These are phyloP conservation scores for Clitopilus hobsonii DNA, from an alignment of 768 basidiomycete genomes.

Conservation along the genomic window DNA sequence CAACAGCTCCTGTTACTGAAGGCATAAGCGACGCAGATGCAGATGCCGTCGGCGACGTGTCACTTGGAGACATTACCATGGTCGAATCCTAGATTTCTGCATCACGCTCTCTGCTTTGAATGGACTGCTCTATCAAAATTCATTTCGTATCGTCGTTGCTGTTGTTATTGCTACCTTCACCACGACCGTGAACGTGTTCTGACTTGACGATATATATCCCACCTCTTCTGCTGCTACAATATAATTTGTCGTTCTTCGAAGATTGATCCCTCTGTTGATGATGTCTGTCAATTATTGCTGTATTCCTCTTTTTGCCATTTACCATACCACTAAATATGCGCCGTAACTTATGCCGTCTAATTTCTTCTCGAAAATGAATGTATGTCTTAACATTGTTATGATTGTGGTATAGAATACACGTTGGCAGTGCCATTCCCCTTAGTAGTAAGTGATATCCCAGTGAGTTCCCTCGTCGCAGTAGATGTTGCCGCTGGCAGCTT, in stretches of 20 bases:
- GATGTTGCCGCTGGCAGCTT: slow-evolving; percentile 20
- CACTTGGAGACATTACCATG: slow-evolving; percentile 35
- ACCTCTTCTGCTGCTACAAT: background rate
- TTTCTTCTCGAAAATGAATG: background rate
- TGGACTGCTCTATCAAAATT: background rate
- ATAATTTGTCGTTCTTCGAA: too few species aligned
- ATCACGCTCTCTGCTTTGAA: background rate
- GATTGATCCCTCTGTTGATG: too few species aligned
- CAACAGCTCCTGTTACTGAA: slow-evolving; percentile 17
- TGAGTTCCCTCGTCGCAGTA: slow-evolving; percentile 25
- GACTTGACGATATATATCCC: background rate
- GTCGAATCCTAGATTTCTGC: slow-evolving; percentile 26
- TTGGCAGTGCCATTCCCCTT: background rate
- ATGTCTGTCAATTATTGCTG: background rate
- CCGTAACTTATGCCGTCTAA: background rate
- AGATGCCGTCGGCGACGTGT: slow-evolving; percentile 22
- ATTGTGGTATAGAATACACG: background rate
- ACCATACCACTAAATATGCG: slow-evolving; percentile 1
- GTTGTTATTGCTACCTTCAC: background rate
- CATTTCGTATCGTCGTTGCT: background rate
- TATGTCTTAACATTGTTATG: background rate
- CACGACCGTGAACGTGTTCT: background rate
- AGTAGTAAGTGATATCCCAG: slow-evolving; percentile 22
- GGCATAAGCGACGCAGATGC: slow-evolving; percentile 18
- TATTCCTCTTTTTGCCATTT: background rate